These are phyloP conservation scores for Calycina marina DNA, from an alignment of 2,329 filamentous ascomycete genomes.

Conservation along the genomic window DNA sequence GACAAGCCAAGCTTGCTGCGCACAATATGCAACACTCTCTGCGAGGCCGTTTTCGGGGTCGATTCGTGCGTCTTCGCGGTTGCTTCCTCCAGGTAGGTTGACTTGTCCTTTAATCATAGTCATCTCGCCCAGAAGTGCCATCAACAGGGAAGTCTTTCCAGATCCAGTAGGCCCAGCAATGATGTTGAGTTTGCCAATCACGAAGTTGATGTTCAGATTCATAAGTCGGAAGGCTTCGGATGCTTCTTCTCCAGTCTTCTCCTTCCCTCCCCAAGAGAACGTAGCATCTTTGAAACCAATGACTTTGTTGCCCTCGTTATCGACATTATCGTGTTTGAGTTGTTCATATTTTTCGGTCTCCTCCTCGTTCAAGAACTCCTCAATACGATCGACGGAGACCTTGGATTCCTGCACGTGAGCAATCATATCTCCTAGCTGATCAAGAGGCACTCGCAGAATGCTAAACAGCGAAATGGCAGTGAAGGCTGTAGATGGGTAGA, in stretches of 20 bases:
- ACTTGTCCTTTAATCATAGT: conserved; percentile 67
- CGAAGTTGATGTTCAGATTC: conserved; percentile 70
- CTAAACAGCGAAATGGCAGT: conserved; percentile 93
- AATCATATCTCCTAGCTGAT: conserved; percentile 96
- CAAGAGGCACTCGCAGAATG: conserved; percentile 79
- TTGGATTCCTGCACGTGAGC: conserved; percentile 96
- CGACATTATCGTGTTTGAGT: conserved; percentile 53
- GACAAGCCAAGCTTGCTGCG: conserved; percentile 91
- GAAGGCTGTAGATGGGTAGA: conserved; percentile 88
- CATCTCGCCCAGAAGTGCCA: conserved; percentile 97
- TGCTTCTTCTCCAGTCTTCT: conserved; percentile 41
- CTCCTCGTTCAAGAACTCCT: conserved; percentile 83
- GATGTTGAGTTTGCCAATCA: conserved; percentile 76
- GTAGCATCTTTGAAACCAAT: conserved; percentile 79
- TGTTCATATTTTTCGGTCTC: conserved; percentile 94
- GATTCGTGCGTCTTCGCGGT: conserved; percentile 68
- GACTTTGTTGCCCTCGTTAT: conserved; percentile 52
- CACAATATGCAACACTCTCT: conserved; percentile 90
- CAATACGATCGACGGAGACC: conserved; percentile 91
- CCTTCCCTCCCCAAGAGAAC: conserved; percentile 73
- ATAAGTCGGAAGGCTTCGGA: conserved; percentile 71
- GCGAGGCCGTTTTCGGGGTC: conserved; percentile 77
- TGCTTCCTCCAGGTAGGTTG: conserved; percentile 62
- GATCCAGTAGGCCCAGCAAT: conserved; percentile 87
- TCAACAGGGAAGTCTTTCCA: conserved; percentile 88